phyloP scores from a whole-genome alignment of 1,284 basidiomycete species.

The Apiotrichum domesticum region DNA sequence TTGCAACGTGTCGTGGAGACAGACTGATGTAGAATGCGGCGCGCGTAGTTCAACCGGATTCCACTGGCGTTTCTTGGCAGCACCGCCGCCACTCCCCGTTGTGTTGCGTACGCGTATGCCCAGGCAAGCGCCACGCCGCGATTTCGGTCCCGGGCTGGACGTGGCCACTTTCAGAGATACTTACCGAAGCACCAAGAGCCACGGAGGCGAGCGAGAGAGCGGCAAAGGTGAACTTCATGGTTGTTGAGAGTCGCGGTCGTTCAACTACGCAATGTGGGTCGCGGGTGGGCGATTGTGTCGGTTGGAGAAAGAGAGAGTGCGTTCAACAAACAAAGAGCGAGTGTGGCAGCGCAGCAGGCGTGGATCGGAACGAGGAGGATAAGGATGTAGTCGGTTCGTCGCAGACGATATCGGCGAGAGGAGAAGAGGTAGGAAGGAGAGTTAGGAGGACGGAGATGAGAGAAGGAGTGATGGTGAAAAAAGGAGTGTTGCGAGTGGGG shows the following conservation, averaged over 20 bases:
- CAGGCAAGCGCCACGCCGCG: too few relatives aligned
- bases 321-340: constrained; percentile 7
- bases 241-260: not conserved
- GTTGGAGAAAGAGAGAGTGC: not conserved
- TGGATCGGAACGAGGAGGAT: not conserved
- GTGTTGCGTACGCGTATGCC: too few relatives aligned
- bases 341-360: not conserved
- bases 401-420: constrained; percentile 2
- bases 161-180: not conserved
- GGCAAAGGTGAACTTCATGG: constrained; percentile 17
- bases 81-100: too few relatives aligned
- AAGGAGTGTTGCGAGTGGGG: not conserved
- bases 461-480: not conserved
- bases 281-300: not conserved
- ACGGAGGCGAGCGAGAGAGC: constrained; percentile 8
- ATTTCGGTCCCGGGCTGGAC: too few relatives aligned
- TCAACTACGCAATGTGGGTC: not conserved
- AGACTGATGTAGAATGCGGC: too few relatives aligned
- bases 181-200: constrained; percentile 13
- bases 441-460: not conserved
- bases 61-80: too few relatives aligned
- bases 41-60: too few relatives aligned
- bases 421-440: not conserved
- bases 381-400: constrained; percentile 1
- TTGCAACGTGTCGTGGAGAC: too few relatives aligned